Evolutionary conservation across 2,329 filamentous ascomycete genomes (phyloP).

Genomic region (Arthrobotrys iridis): DNA sequence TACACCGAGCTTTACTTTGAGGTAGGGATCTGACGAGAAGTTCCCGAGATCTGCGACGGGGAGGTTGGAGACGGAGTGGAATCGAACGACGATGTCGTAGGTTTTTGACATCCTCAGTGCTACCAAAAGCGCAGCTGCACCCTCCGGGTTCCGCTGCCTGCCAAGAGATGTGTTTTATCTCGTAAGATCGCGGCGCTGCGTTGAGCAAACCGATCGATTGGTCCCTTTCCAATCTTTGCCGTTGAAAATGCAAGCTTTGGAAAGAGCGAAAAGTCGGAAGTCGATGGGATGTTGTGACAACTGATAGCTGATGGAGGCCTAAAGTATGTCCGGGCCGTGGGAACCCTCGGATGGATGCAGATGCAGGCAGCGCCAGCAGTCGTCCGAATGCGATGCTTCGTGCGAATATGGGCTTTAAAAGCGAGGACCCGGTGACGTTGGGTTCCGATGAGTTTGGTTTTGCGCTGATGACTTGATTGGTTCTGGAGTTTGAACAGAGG

Average conservation of each 20-base stretch:
- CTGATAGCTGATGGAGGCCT: background rate
- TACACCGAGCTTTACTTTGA: conserved; percentile 48
- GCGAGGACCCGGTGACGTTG: background rate
- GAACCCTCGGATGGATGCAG: background rate
- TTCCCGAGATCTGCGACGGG: conserved; percentile 51
- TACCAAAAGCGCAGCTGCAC: background rate
- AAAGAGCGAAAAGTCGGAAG: background rate
- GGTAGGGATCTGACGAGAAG: conserved; percentile 50
- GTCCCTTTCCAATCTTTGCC: no score
- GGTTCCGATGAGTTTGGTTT: background rate
- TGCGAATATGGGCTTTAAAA: background rate
- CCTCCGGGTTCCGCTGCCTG: no score
- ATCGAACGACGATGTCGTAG: conserved; percentile 47
- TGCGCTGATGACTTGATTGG: conserved; percentile 10
- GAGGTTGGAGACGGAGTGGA: conserved; percentile 51
- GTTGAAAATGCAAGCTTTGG: no score
- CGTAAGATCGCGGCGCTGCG: no score
- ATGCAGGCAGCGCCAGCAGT: background rate
- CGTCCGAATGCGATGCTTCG: no score
- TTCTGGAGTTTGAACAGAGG: background rate
- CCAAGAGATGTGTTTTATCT: no score
- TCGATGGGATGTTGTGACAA: background rate
- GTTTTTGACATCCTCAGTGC: conserved; percentile 15
- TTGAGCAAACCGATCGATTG: no score
- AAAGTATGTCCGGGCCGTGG: background rate